phyloP scores from a whole-genome alignment of 768 basidiomycete species.

The Mycena capillaripes region DNA sequence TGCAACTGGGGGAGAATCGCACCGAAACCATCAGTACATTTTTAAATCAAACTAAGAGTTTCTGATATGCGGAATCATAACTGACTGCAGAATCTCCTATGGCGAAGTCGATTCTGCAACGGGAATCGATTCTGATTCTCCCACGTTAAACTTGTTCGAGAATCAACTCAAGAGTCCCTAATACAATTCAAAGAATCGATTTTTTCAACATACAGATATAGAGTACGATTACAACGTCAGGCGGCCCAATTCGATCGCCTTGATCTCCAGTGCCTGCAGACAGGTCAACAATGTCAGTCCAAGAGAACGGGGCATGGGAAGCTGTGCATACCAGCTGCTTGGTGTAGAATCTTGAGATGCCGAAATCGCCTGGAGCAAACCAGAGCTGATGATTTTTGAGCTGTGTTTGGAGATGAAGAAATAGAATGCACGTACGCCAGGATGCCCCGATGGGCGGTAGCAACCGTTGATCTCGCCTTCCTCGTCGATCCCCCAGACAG shows the following conservation, averaged over 20 bases:
- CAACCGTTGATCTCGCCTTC: conserved; percentile 48
- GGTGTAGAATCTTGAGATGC: conserved; percentile 40
- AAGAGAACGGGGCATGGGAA: background rate
- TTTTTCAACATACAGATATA: too few species aligned
- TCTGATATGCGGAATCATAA: too few species aligned
- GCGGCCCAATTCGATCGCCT: conserved; percentile 41
- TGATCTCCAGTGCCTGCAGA: conserved; percentile 44
- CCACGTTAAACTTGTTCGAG: too few species aligned
- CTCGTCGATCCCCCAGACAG: conserved; percentile 46
- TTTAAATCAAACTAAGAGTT: too few species aligned
- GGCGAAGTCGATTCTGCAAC: too few species aligned
- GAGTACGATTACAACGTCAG: background rate
- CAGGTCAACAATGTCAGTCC: background rate
- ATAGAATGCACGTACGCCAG: conserved; percentile 38
- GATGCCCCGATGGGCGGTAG: conserved; percentile 50
- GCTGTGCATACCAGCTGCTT: conserved; percentile 41
- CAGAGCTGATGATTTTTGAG: conserved; percentile 40
- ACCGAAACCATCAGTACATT: too few species aligned
- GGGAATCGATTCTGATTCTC: too few species aligned
- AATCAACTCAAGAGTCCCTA: too few species aligned
- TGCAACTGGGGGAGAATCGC: too few species aligned
- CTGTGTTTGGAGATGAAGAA: too few species aligned
- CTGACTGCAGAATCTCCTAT: too few species aligned
- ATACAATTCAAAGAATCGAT: too few species aligned
- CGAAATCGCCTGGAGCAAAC: conserved; percentile 47